Evolutionary conservation across 345 rosid genomes (phyloP).

Genomic region (Fremontodendron californicum): DNA sequence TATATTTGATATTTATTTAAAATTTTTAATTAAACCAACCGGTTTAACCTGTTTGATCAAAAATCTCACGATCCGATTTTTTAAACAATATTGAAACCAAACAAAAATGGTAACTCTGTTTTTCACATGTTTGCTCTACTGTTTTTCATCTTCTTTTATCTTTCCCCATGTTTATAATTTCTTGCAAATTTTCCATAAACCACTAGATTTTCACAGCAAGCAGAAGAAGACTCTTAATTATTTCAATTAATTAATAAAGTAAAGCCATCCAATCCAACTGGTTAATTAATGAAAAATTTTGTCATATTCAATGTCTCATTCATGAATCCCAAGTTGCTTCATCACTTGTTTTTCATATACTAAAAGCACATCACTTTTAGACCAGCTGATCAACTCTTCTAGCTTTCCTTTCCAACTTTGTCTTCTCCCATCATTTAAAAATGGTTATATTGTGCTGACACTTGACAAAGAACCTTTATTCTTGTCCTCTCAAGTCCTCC

Average conservation of each 20-base stretch:
- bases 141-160: background rate
- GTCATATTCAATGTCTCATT: background rate
- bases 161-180: background rate
- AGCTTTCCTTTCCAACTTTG: background rate
- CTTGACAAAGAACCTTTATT: background rate
- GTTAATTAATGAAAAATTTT: background rate
- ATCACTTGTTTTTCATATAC: background rate
- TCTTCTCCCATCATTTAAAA: background rate
- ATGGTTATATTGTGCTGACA: background rate
- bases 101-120: background rate
- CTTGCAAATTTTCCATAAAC: background rate
- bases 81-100: no score
- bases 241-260: background rate
- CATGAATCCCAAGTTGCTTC: background rate
- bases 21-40: no score
- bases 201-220: background rate
- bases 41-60: no score
- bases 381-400: background rate
- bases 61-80: no score
- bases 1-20: no score
- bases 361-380: background rate
- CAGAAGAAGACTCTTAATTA: background rate
- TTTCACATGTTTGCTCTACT: background rate
- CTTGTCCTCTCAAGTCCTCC: background rate
- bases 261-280: background rate